Percentiles rank a stretch among this genome's conserved stretches.
phyloP scores from a whole-genome alignment of 2,329 filamentous ascomycete genomes.

The Pseudocercospora musae region DNA sequence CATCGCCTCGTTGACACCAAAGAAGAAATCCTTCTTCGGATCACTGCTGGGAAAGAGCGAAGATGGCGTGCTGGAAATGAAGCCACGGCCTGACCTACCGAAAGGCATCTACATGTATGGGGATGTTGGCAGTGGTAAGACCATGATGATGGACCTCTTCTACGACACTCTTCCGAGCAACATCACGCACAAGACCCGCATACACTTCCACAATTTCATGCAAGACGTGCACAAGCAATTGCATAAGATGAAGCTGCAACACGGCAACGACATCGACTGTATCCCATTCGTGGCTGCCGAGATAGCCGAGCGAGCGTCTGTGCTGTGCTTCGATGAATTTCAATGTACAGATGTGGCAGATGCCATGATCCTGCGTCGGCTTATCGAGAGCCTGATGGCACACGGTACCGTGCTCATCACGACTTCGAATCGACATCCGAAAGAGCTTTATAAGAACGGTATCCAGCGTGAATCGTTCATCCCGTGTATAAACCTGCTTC shows the following conservation, averaged over 20 bases:
- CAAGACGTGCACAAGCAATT: conserved; percentile 90
- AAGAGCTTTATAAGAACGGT: conserved; percentile 96
- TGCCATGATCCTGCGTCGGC: conserved; percentile 88
- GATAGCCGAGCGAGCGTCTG: conserved; percentile 78
- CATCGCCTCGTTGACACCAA: conserved; percentile 63
- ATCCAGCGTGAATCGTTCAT: conserved; percentile 95
- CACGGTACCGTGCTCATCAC: conserved; percentile 96
- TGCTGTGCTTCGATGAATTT: conserved; percentile 97
- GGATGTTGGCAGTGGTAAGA: conserved; percentile 96
- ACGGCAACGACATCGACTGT: conserved; percentile 85
- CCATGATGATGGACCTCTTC: conserved; percentile 99
- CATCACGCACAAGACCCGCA: conserved; percentile 79
- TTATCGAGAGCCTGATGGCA: conserved; percentile 88
- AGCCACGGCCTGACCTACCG: conserved; percentile 71
- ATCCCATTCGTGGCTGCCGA: conserved; percentile 92
- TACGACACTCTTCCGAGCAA: conserved; percentile 83
- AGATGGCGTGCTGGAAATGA: conserved; percentile 28
- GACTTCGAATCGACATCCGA: conserved; percentile 92
- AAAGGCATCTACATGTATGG: conserved; percentile 92
- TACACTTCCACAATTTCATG: conserved; percentile 99
- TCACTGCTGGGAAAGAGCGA: conserved; percentile 58
- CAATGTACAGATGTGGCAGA: conserved; percentile 98
- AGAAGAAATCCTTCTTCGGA: conserved; percentile 51
- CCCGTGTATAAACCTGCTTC: conserved; percentile 89
- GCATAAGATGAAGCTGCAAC: conserved; percentile 82